phyloP scores from a whole-genome alignment of 2,329 filamentous ascomycete species.

The Neonectria magnoliae region DNA sequence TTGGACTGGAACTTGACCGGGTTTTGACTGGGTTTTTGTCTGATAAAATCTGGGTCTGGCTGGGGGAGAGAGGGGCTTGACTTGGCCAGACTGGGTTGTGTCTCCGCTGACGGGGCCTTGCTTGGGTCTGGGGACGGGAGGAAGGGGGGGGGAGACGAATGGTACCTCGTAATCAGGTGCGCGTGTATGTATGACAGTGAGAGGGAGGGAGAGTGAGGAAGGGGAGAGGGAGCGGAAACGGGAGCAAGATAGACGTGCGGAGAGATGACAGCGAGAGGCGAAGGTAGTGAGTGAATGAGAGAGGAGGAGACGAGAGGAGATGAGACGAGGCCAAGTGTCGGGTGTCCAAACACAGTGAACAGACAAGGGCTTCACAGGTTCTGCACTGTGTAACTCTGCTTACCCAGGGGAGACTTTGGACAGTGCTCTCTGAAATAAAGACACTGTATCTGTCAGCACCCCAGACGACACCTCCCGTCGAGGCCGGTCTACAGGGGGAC shows the following conservation, averaged over 20 bases:
- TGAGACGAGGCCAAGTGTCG: not conserved
- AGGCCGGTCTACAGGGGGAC: not conserved
- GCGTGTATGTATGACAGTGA: not conserved
- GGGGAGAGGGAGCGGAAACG: not conserved
- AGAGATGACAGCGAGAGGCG: not conserved
- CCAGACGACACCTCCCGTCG: not conserved
- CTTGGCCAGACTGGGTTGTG: not conserved
- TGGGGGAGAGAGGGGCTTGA: not conserved
- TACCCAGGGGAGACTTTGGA: not conserved
- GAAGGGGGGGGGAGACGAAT: not conserved
- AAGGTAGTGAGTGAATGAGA: not conserved
- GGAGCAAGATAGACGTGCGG: not conserved
- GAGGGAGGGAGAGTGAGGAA: not conserved
- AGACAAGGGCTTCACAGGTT: not conserved
- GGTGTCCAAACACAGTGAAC: constrained; percentile 13
- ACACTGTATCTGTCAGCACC: not conserved
- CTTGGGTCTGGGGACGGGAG: not conserved
- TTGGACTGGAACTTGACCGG: constrained; percentile 3
- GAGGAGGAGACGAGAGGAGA: not conserved
- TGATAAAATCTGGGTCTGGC: not conserved
- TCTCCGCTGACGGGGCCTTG: not conserved
- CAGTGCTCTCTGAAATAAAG: not conserved
- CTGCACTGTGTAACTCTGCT: not conserved
- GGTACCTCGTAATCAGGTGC: not conserved
- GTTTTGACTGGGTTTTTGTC: not conserved